Percentiles rank a stretch among this genome's conserved stretches.
Evolutionary conservation across 2,329 filamentous ascomycete genomes (phyloP).

Genomic region (Westerdykella aurantiaca): DNA sequence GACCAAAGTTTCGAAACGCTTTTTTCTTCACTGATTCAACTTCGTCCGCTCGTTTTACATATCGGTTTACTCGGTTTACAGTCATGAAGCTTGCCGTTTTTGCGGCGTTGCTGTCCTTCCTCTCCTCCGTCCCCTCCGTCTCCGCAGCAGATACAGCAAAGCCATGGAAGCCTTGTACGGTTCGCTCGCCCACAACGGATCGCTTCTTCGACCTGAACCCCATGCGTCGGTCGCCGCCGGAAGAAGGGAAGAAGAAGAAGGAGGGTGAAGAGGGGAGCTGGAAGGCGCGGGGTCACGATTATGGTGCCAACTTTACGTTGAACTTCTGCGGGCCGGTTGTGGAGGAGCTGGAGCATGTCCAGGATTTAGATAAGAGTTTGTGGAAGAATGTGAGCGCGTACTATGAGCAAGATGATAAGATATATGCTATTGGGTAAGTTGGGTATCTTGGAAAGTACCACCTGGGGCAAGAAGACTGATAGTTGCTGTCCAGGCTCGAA

Average conservation of each 20-base stretch:
- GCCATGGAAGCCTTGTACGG: constrained; percentile 54
- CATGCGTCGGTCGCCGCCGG: constrained; percentile 49
- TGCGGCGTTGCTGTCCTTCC: constrained; percentile 27
- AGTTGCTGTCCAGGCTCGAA: constrained; percentile 44
- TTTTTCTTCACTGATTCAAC: constrained; percentile 1
- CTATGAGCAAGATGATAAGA: constrained; percentile 60
- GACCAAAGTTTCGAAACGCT: not conserved
- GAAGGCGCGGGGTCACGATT: constrained; percentile 67
- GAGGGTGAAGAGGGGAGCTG: constrained; percentile 55
- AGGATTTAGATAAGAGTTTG: constrained; percentile 55
- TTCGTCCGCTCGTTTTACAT: not conserved
- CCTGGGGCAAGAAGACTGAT: not conserved
- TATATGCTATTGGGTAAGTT: constrained; percentile 69
- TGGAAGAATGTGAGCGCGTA: constrained; percentile 76
- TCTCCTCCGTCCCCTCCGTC: constrained; percentile 28
- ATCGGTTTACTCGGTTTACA: constrained; percentile 2
- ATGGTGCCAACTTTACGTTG: constrained; percentile 73
- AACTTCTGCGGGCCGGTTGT: constrained; percentile 78
- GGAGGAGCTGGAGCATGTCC: constrained; percentile 56
- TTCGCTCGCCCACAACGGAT: constrained; percentile 55
- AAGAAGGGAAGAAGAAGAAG: constrained; percentile 36
- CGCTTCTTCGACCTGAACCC: constrained; percentile 59
- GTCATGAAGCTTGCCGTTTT: constrained; percentile 24
- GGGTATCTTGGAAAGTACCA: not conserved
- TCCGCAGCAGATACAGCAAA: constrained; percentile 37